Conservation (phyloP, 225 moss, liverwort and hornwort genomes). For the Ulota crispa region DNA sequence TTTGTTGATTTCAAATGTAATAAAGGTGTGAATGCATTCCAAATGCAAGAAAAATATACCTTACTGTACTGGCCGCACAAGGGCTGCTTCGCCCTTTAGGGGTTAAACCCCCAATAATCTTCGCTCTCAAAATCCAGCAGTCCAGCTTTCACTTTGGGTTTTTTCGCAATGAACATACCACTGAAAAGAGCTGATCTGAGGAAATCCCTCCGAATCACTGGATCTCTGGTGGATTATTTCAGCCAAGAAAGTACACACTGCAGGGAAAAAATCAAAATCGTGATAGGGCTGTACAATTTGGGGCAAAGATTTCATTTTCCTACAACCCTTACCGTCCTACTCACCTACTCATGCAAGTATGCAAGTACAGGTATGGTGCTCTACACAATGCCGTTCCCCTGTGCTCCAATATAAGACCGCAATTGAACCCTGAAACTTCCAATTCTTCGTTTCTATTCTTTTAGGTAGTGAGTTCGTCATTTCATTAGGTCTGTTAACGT, state of each 20-base stretch:
- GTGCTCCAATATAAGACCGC: background rate
- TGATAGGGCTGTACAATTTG: background rate
- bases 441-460: background rate
- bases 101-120: too few species aligned
- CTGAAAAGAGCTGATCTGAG: background rate
- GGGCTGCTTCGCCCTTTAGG: too few species aligned
- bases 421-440: background rate
- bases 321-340: background rate
- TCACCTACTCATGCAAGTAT: constrained; percentile 11
- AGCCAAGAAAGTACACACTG: background rate
- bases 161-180: background rate
- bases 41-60: too few species aligned
- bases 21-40: too few species aligned
- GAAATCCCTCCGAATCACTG: background rate
- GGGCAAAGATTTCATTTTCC: background rate
- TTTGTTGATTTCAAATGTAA: too few species aligned
- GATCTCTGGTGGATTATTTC: background rate
- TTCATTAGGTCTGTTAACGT: background rate
- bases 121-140: background rate
- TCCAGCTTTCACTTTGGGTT: background rate
- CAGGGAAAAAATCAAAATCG: background rate
- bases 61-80: too few species aligned
- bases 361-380: background rate
- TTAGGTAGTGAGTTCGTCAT: background rate
- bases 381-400: background rate